Base-by-base conservation (phyloP, 1,284 basidiomycete genomes). In the Pascua sp. region DNA sequence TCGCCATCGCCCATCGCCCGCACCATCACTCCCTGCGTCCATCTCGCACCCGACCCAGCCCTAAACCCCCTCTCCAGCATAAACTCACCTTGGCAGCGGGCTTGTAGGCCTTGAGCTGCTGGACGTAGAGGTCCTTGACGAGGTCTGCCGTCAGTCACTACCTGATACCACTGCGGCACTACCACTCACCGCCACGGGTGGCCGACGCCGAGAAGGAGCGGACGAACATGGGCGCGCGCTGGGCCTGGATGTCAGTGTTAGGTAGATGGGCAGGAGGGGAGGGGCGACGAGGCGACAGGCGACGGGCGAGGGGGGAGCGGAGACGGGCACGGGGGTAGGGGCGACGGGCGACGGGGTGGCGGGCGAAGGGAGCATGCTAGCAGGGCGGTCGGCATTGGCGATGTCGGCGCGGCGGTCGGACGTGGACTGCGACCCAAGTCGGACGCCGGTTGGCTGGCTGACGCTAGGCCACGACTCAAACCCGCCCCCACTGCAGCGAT, bases 61-160 rank as follows among this genome's bases (percentile, higher is more conserved):
- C 42, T 44, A 12, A 7, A 49, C 16, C 9, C 11, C 36, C 18
- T 5, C 49, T 16, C 41, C 49, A 5, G 32, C 4, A 17, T 24
- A 32, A 32, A 73, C 76, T 52, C 51, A 78, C 77, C 68, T 76
- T 67, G 46, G 75, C 61, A 55, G 78, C 77, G 40, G 81, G 76
- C 82, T 92, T 95, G 86, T 94, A 97, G 16, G 84, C 77, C 81
- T 90, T 95, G 73, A 97, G 83, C 81, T 95, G 89, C 72, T 83
- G 86, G 67, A 97, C 71, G 80, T 97, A 97, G 56, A 95, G 77
- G 67, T 96, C 91, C 84, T 95, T 90, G 57, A 97, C 83, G 70
- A 95, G 81, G 81, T 96, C 93, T 95, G 71, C 10, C 2, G 39
- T 50, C 41, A 53, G 58, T 7, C 49, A 18, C 41, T 11, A 5